Evolutionary conservation across 805 yeast genomes (phyloP), one percentile per base, ranked within the genome.

Genomic region (Ogataea trehalophila): DNA sequence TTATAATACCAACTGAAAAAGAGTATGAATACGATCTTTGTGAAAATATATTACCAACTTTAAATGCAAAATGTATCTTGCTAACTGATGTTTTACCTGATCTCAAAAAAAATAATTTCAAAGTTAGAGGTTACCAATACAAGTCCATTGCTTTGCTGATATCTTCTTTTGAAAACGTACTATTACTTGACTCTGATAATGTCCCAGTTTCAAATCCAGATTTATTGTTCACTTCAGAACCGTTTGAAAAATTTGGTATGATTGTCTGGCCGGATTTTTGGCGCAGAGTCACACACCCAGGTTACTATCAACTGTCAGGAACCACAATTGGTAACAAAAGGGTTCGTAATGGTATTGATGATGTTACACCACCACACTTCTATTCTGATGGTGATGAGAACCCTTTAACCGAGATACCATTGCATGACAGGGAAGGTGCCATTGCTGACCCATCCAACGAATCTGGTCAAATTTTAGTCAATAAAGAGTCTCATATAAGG

Each of bases 201-300:
- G 66, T 75, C 13, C 74, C 79, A 0, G 73, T 76, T 8, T 65
- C 66, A 37, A 65, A 71, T n/a, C 81, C 81, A 0, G 81, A 76
- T 54, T 55, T 61, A 8, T 60, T 86, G 8, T 84, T 88, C 59
- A 62, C 65, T 1, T 57, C 70, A 8, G 80, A 80, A 43, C 85
- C 89, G 1, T 87, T 77, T 64, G 52, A 49, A 4, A 60, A 71
- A 9, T 63, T 69, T 41, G 83, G 86, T 41, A 60, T 80, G 55
- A 65, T 82, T 9, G 55, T 79, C 35, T 78, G 83, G 83, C 83
- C 83, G 1, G 83, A 78, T 57, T 78, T 76, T 55, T 78, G 83
- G 83, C 71, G 73, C 51, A 65, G 83, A 34, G 75, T 79, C 7
- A 77, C 82, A 0, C 74, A 77, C 29, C 82, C 83, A 2, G 57